Percentiles rank a stretch among this genome's conserved stretches.
phyloP scores from a whole-genome alignment of 768 basidiomycete species.

The Kwoniella bestiolae region DNA sequence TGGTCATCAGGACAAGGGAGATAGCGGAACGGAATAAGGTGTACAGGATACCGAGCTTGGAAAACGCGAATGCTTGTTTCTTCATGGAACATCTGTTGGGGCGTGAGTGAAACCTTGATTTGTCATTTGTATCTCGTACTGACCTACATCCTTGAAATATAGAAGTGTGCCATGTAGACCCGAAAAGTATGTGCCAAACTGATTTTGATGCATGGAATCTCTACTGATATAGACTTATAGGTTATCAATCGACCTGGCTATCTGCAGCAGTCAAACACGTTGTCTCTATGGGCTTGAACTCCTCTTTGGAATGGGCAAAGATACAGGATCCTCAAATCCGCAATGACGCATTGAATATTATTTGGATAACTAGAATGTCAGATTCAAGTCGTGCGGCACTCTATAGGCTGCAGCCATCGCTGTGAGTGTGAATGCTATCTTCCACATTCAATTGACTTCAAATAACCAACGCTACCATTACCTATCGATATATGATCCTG shows the following conservation, averaged over 20 bases:
- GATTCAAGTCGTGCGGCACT: slow-evolving; percentile 84
- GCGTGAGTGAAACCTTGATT: slow-evolving; percentile 66
- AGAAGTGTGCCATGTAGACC: background rate
- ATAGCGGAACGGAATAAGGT: slow-evolving; percentile 85
- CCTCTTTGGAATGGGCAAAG: slow-evolving; percentile 27
- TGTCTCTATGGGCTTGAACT: slow-evolving; percentile 40
- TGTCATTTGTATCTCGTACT: background rate
- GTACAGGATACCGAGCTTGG: slow-evolving; percentile 74
- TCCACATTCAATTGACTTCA: no score
- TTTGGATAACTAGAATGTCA: slow-evolving; percentile 82
- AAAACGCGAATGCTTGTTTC: slow-evolving; percentile 80
- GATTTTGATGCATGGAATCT: background rate
- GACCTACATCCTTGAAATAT: background rate
- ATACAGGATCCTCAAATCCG: slow-evolving; percentile 38
- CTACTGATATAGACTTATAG: background rate
- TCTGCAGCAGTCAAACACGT: slow-evolving; percentile 27
- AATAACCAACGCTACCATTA: no score
- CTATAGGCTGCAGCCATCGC: slow-evolving; percentile 79
- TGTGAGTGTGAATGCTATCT: slow-evolving; percentile 60
- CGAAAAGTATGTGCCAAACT: background rate
- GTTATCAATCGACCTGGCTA: slow-evolving; percentile 51
- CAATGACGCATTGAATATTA: slow-evolving; percentile 65
- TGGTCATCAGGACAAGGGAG: slow-evolving; percentile 80
- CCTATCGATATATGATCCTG: no score
- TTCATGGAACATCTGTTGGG: slow-evolving; percentile 83